Percentiles rank a stretch among this genome's conserved stretches.
phyloP scores from a whole-genome alignment of 1,284 basidiomycete species.

The Ustilago shanxiensis region DNA sequence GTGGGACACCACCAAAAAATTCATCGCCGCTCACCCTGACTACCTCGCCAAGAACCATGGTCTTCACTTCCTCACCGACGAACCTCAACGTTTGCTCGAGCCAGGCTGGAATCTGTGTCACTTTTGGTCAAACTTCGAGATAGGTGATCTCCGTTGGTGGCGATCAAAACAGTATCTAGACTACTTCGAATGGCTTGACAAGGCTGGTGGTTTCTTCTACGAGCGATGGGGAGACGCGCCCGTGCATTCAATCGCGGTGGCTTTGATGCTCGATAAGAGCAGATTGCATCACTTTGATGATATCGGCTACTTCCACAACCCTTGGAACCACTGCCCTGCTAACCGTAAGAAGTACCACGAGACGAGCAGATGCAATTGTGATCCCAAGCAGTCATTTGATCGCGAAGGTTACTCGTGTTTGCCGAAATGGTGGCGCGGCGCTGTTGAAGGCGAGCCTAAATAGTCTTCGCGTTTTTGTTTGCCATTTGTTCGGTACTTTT shows the following conservation, averaged over 20 bases:
- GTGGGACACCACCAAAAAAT: slow-evolving; percentile 80
- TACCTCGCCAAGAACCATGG: slow-evolving; percentile 80
- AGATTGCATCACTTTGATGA: slow-evolving; percentile 60
- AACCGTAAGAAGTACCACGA: slow-evolving; percentile 64
- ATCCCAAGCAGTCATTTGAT: slow-evolving; percentile 63
- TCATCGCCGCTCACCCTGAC: slow-evolving; percentile 78
- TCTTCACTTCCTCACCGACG: slow-evolving; percentile 81
- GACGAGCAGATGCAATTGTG: slow-evolving; percentile 62
- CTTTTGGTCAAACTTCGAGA: slow-evolving; percentile 78
- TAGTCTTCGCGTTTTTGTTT: slow-evolving; percentile 3
- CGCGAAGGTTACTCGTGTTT: slow-evolving; percentile 60
- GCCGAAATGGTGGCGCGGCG: slow-evolving; percentile 58
- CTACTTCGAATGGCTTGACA: slow-evolving; percentile 84
- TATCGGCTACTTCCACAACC: slow-evolving; percentile 66
- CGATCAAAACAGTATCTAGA: slow-evolving; percentile 80
- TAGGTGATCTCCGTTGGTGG: slow-evolving; percentile 82
- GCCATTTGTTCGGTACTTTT: too few species aligned
- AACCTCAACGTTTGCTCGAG: too few species aligned
- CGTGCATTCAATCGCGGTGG: slow-evolving; percentile 70
- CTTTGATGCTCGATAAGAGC: slow-evolving; percentile 54
- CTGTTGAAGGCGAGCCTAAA: slow-evolving; percentile 56
- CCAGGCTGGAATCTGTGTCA: slow-evolving; percentile 83
- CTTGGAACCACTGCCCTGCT: slow-evolving; percentile 64
- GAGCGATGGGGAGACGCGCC: slow-evolving; percentile 86
- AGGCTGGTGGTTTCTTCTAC: slow-evolving; percentile 77